Percentiles rank a stretch among this genome's conserved stretches.
These are phyloP conservation scores for Halteria grandinella DNA, from an alignment of 73 alveolate species.

Conservation along the genomic window DNA sequence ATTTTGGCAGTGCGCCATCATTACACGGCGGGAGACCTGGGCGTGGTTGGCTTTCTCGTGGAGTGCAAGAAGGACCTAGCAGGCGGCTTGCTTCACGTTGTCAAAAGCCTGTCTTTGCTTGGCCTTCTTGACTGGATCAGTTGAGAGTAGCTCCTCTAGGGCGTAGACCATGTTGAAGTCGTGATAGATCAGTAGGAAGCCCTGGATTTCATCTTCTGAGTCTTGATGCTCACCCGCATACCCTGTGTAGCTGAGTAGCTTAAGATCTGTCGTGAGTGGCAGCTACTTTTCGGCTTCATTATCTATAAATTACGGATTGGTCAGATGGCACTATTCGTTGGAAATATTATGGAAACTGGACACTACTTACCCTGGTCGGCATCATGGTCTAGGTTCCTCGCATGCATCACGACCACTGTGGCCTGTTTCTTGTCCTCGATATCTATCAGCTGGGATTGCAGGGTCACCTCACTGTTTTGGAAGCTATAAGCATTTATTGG, in stretches of 20 bases:
- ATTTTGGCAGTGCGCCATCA: too few relatives aligned
- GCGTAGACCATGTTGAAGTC: conserved; percentile 17
- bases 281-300: conserved; percentile 22
- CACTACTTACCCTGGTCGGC: conserved; percentile 12
- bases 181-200: conserved; percentile 1
- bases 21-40: too few relatives aligned
- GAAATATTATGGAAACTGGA: too few relatives aligned
- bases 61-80: conserved; percentile 32
- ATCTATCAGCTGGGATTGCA: conserved; percentile 6
- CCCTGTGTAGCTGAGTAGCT: conserved; percentile 14
- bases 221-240: conserved; percentile 38
- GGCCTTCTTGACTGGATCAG: not conserved
- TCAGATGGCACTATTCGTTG: too few relatives aligned
- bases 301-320: conserved; percentile 9
- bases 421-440: conserved; percentile 22
- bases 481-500: too few relatives aligned
- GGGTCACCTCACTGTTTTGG: too few relatives aligned
- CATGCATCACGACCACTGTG: not conserved
- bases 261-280: conserved; percentile 18
- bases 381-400: conserved; percentile 32
- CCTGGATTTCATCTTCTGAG: conserved; percentile 8
- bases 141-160: not conserved
- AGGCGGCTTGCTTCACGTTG: not conserved
- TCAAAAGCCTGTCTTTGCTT: conserved; percentile 11
- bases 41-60: conserved; percentile 5